Conservation (phyloP, 805 yeast genomes). For the Tetrapisispora namnaoensis region DNA sequence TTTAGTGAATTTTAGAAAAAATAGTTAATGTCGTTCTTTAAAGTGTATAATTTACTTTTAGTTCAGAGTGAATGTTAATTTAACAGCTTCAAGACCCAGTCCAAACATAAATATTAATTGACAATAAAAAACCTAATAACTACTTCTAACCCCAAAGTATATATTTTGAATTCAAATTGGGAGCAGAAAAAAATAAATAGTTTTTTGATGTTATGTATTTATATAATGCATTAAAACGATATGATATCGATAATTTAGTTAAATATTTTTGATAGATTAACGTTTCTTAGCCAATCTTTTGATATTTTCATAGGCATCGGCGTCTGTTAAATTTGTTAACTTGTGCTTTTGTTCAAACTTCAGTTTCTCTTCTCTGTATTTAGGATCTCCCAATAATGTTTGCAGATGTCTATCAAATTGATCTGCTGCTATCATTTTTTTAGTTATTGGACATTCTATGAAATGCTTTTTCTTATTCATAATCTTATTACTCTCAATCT, state of each 20-base stretch:
- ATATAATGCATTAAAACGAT: too few species aligned
- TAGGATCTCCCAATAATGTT: constrained; percentile 65
- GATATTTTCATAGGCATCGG: constrained; percentile 54
- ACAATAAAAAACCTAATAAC: too few species aligned
- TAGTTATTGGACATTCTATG: constrained; percentile 74
- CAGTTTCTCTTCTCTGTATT: constrained; percentile 55
- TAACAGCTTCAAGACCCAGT: too few species aligned
- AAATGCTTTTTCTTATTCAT: constrained; percentile 6
- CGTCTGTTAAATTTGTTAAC: constrained; percentile 39
- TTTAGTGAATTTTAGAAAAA: too few species aligned
- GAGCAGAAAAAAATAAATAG: too few species aligned
- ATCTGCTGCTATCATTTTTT: constrained; percentile 56
- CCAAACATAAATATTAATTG: too few species aligned
- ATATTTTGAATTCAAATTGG: too few species aligned
- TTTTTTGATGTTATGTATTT: too few species aligned
- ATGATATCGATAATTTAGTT: constrained; percentile 38
- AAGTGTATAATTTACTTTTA: too few species aligned
- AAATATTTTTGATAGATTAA: constrained; percentile 4
- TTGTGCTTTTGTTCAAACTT: constrained; percentile 50
- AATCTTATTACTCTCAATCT: neutral
- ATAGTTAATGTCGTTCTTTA: too few species aligned
- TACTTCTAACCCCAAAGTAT: too few species aligned
- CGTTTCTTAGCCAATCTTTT: constrained; percentile 33
- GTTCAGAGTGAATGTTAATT: too few species aligned
- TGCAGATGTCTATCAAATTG: constrained; percentile 64